Percentiles rank a stretch among this genome's conserved stretches.
phyloP scores from a whole-genome alignment of 108 stramenopile species.

The Fragilariopsis cylindrus region DNA sequence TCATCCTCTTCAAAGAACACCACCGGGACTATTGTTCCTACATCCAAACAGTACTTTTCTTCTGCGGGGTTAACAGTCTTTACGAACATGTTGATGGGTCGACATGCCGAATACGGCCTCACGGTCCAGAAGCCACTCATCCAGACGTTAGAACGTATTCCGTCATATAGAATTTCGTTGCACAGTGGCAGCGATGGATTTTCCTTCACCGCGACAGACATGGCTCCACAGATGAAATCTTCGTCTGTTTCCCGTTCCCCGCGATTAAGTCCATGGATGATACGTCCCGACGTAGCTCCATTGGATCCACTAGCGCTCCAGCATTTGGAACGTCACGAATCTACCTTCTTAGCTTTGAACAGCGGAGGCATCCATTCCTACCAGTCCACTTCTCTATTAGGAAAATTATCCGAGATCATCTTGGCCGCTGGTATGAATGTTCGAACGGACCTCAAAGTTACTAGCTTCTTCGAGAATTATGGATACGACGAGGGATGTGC shows the following conservation, averaged over 20 bases:
- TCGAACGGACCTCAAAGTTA: slow-evolving; percentile 52
- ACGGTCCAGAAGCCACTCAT: slow-evolving; percentile 21
- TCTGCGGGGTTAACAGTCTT: slow-evolving; percentile 30
- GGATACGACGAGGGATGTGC: slow-evolving; percentile 83
- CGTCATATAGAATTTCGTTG: slow-evolving; percentile 44
- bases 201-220: slow-evolving; percentile 61
- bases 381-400: slow-evolving; percentile 48
- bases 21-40: slow-evolving; percentile 33
- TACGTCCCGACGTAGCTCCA: slow-evolving; percentile 63
- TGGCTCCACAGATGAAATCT: slow-evolving; percentile 10
- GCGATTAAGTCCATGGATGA: slow-evolving; percentile 66
- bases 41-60: slow-evolving; percentile 22
- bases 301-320: slow-evolving; percentile 60
- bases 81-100: slow-evolving; percentile 38
- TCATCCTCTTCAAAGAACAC: slow-evolving; percentile 11
- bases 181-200: slow-evolving; percentile 58
- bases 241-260: slow-evolving; percentile 48
- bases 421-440: slow-evolving; percentile 57
- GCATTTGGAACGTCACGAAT: slow-evolving; percentile 45
- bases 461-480: slow-evolving; percentile 70
- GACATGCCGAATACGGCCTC: slow-evolving; percentile 35
- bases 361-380: slow-evolving; percentile 81
- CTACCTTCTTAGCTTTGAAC: slow-evolving; percentile 58
- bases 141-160: not conserved
- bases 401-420: slow-evolving; percentile 52